These are phyloP conservation scores for Hydnomerulius pinastri DNA, from an alignment of 768 basidiomycete genomes.

Conservation along the genomic window DNA sequence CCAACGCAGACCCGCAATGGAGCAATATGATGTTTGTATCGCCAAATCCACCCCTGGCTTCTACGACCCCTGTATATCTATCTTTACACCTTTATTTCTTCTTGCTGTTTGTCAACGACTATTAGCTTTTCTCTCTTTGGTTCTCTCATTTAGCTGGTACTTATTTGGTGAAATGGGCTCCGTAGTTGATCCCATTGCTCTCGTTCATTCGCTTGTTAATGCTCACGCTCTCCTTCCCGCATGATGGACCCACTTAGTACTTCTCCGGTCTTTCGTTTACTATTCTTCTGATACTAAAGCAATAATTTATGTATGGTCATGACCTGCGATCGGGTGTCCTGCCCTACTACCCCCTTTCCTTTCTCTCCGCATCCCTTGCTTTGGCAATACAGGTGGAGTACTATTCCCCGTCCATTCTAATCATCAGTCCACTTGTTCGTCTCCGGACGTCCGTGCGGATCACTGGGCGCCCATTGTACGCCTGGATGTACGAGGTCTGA, in stretches of 20 bases:
- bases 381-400: constrained; percentile 10
- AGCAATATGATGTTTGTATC: constrained; percentile 16
- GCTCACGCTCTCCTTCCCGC: constrained; percentile 21
- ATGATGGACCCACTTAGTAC: constrained; percentile 17
- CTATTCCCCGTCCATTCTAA: constrained; percentile 8
- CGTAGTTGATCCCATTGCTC: constrained; percentile 22
- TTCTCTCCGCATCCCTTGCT: not conserved
- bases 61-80: constrained; percentile 22
- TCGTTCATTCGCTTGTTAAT: constrained; percentile 29
- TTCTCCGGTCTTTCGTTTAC: constrained; percentile 7
- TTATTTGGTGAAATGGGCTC: constrained; percentile 18
- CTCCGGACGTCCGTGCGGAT: constrained; percentile 40
- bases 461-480: constrained; percentile 31
- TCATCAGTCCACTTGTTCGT: constrained; percentile 17
- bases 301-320: constrained; percentile 13
- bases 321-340: constrained; percentile 14
- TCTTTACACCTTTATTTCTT: constrained; percentile 13
- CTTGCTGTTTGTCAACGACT: constrained; percentile 18
- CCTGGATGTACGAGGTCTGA: constrained; percentile 49
- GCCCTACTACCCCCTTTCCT: not conserved
- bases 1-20: constrained; percentile 40
- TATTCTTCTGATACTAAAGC: constrained; percentile 15
- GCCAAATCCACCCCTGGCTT: not conserved
- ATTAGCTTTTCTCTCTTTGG: constrained; percentile 11
- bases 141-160: constrained; percentile 23